A percentile compares a stretch with the other conserved stretches of the same genome.
These are phyloP conservation scores for Wallacemonas sp. DNA, from an alignment of 208 protist genomes.

Conservation along the genomic window DNA sequence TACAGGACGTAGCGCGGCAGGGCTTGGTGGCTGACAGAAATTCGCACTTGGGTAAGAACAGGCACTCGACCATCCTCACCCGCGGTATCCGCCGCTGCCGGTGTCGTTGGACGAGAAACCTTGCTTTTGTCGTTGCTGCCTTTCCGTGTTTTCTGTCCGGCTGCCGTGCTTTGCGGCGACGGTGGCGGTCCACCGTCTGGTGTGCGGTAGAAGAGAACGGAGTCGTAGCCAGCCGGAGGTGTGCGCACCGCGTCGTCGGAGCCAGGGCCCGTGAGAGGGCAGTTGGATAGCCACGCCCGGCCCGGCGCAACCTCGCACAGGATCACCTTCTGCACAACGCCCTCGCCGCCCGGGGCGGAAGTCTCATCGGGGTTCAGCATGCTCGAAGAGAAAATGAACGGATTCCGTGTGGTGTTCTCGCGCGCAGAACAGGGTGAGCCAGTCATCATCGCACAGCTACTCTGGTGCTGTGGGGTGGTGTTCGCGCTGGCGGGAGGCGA, in stretches of 20 bases:
- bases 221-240: conserved; percentile 41
- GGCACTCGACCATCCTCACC: conserved; percentile 8
- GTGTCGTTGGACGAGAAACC: background rate
- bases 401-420: conserved; percentile 17
- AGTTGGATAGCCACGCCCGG: conserved; percentile 28
- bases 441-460: background rate
- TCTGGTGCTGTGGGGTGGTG: background rate
- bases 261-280: conserved; percentile 14
- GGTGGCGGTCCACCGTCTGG: conserved; percentile 5
- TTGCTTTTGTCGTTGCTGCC: background rate
- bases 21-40: conserved; percentile 56
- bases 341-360: conserved; percentile 11
- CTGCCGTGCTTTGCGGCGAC: conserved; percentile 5
- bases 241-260: background rate
- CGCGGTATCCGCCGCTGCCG: background rate
- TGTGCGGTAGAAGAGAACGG: conserved; percentile 29
- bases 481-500: background rate
- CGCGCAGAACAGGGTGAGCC: too few species aligned
- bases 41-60: conserved; percentile 30
- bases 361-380: conserved; percentile 44
- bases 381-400: conserved; percentile 60
- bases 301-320: conserved; percentile 70
- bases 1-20: conserved; percentile 70
- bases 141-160: background rate
- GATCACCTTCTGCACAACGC: conserved; percentile 41